Base-by-base conservation (phyloP, 768 basidiomycete genomes). In the Russula olivacea region DNA sequence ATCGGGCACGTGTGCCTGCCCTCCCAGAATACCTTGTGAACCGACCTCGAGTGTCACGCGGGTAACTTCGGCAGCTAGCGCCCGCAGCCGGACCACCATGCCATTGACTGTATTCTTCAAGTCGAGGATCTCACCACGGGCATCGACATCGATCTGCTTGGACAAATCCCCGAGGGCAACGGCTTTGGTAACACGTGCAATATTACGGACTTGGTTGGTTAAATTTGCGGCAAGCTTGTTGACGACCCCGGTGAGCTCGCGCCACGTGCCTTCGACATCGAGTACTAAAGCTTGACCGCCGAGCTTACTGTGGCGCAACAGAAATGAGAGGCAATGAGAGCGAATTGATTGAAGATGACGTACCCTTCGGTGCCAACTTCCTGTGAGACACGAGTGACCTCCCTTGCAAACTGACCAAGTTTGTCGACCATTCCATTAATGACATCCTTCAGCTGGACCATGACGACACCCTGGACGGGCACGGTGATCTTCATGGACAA, bases 141-240 rank as follows among this genome's bases (percentile, higher is more conserved):
- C 88, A 67, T 92, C 90, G 65, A 95, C 92, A 57, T 91, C 89
- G 66, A 96, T 93, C 70, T 88, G 90, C 73, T 90, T 90, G 58
- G 83, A 85, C 66, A 92, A 74, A 74, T 96, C 93, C n/a, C 93
- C 93, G 50, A 85, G 75, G 0, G 93, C 93, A 69, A 95, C 92
- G 1, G 83, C 83, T 61, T 81, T 84, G 17, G 83, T 84, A 63
- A 84, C 83, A 49, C 75, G 75, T 30, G 82, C 81, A 68, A 83
- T 83, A 19, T 76, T 77, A 40, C 79, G 77, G 12, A 81, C 81
- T 61, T 81, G 79, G 41, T 70, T 75, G 6, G 87, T 89, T 56
- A 89, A 73, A 74, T 89, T 89, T 8, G 84, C 83, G 3, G 87
- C 87, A 63, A 89, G 74, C 69, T 87, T 87, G 74, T 89, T 90